Evolutionary conservation across 2,329 filamentous ascomycete genomes (phyloP).

Genomic region (Aspergillus sp.): DNA sequence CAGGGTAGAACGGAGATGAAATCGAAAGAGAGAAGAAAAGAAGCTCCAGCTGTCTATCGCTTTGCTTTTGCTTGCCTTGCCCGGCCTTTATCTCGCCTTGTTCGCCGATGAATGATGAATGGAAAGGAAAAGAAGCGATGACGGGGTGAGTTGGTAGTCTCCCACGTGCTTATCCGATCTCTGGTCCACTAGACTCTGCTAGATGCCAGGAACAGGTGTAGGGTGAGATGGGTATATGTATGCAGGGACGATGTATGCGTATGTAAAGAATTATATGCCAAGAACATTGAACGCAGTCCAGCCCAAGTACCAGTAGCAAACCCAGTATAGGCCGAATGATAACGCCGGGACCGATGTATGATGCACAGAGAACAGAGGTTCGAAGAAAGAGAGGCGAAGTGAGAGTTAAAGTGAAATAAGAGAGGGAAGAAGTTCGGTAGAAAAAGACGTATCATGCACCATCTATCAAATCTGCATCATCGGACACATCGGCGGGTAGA

Average conservation of each 20-base stretch:
- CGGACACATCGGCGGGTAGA: slow-evolving; percentile 24
- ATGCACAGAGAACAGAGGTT: not conserved
- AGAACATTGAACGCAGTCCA: not conserved
- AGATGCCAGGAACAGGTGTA: not conserved
- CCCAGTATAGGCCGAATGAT: not conserved
- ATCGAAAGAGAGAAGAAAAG: not conserved
- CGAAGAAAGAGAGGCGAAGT: not conserved
- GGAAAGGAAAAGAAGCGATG: slow-evolving; percentile 4
- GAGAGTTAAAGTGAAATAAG: not conserved
- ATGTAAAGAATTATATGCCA: slow-evolving; percentile 1
- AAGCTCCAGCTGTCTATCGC: slow-evolving; percentile 2
- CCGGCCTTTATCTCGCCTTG: not conserved
- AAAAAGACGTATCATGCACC: slow-evolving; percentile 9
- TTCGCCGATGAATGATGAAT: not conserved
- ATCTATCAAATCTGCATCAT: slow-evolving; percentile 20
- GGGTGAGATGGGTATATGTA: not conserved
- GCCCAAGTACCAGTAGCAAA: slow-evolving; percentile 1
- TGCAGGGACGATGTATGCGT: not conserved
- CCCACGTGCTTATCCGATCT: not conserved
- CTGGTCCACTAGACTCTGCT: not conserved
- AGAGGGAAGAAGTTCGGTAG: not conserved
- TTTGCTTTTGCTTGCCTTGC: not conserved
- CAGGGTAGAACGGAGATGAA: not conserved
- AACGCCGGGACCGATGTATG: slow-evolving; percentile 8
- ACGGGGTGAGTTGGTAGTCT: not conserved